Evolutionary conservation across 352 stramenopile species (phyloP), one percentile per base, ranked within the genome.

Genomic region (Phytophthora europaea): DNA sequence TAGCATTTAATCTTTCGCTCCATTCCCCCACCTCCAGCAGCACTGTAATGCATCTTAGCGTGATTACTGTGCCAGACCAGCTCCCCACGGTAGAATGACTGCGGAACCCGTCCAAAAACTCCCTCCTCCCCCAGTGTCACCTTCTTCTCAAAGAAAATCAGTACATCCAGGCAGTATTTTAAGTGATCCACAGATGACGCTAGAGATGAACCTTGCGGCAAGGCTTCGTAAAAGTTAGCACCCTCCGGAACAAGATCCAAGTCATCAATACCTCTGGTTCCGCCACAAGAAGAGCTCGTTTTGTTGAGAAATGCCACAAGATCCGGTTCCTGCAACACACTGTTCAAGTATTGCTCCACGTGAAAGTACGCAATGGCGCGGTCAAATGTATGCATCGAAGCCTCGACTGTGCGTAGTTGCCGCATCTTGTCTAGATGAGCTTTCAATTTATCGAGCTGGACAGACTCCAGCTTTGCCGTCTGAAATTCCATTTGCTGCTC

Each of bases 71-170:
- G 82, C 83, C 88, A 89, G n/a, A 94, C 69, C 2, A 94, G 65
- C 60, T 97, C 88, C 2, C 90, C 90, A 20, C 90, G 88, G 50
- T 83, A 90, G 40, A 97, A 94, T 23, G 88, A 93, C 33, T 91
- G 74, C 8, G 90, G 90, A 0, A 97, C 79, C 13, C 84, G 84
- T 20, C 85, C 83, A 61, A 95, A 94, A 2, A 92, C 60, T 8
- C 80, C 80, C 55, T 84, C 81, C 63, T 92, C 83, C 13, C 85
- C 86, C 23, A 94, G 51, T 5, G 88, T 94, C 10, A 95, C 87
- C 50, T 95, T 87, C 61, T 97, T 97, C 61, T 97, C 90, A 58
- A 97, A 95, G 55, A 94, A 94, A 33, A 95, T 82, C 22, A 97
- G 78, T 34, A 95, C 89, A 59, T 97, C 90, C 15, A 95, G 73